A percentile compares a stretch with the other conserved stretches of the same genome.
Conservation (phyloP, 352 stramenopile species). For the Discostella stelligera region DNA sequence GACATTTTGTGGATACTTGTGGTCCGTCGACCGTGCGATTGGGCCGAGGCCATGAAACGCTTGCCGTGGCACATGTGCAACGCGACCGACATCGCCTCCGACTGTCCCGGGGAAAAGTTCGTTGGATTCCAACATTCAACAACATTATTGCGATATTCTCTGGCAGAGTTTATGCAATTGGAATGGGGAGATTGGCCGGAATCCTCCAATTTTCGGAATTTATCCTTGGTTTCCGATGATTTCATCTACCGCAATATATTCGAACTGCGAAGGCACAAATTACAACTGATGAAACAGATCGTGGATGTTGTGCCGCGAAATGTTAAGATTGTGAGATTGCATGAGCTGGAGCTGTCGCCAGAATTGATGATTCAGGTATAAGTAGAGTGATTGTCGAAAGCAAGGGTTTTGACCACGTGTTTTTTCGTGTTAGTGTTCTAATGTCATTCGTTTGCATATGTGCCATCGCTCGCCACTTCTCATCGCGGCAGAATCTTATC, state of each 20-base stretch:
- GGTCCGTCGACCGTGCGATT: conserved; percentile 33
- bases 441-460: background rate
- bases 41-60: conserved; percentile 42
- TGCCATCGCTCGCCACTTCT: background rate
- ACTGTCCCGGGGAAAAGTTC: conserved; percentile 24
- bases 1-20: conserved; percentile 45
- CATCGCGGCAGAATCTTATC: conserved; percentile 23
- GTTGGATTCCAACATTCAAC: conserved; percentile 34
- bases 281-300: conserved; percentile 46
- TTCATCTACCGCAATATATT: conserved; percentile 47
- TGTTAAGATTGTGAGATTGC: conserved; percentile 40
- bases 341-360: conserved; percentile 38
- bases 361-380: conserved; percentile 38
- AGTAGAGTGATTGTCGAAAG: background rate
- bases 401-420: background rate
- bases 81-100: conserved; percentile 20
- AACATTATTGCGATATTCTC: conserved; percentile 9
- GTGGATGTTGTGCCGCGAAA: conserved; percentile 36
- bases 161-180: conserved; percentile 39
- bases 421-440: background rate
- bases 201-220: conserved; percentile 42
- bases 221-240: conserved; percentile 40
- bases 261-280: conserved; percentile 42
- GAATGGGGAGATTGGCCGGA: conserved; percentile 49
- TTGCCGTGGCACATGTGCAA: conserved; percentile 42